Conservation (phyloP, 2,329 filamentous ascomycete species). For the Lachnellula arida region DNA sequence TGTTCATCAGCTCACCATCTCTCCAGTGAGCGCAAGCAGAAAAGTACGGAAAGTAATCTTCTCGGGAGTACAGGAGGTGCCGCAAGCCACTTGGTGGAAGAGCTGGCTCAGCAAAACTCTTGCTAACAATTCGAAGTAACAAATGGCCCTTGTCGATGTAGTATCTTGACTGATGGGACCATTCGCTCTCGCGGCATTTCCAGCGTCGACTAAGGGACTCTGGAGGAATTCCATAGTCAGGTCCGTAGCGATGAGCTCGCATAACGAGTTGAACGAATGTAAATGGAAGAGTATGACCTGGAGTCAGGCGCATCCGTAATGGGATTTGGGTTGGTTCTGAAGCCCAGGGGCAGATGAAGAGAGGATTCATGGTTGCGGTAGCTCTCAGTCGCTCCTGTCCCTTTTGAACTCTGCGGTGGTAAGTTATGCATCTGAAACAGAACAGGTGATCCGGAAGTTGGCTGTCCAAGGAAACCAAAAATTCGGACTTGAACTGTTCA, state of each 20-base stretch:
- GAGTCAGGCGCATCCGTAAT: slow-evolving; percentile 49
- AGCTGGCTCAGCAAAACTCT: slow-evolving; percentile 46
- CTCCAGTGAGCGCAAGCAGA: slow-evolving; percentile 59
- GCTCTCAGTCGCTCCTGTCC: slow-evolving; percentile 51
- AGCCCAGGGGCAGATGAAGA: slow-evolving; percentile 51
- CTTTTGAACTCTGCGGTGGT: slow-evolving; percentile 48
- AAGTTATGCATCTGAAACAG: slow-evolving; percentile 53
- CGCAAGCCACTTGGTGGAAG: slow-evolving; percentile 49
- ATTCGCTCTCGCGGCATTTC: slow-evolving; percentile 43
- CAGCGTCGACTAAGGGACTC: slow-evolving; percentile 48
- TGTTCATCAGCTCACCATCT: slow-evolving; percentile 53
- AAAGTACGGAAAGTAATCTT: slow-evolving; percentile 59
- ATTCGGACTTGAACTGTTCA: slow-evolving; percentile 41
- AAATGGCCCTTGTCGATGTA: slow-evolving; percentile 49
- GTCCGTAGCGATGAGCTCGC: slow-evolving; percentile 43
- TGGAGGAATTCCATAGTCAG: slow-evolving; percentile 42
- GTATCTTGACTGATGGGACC: slow-evolving; percentile 52
- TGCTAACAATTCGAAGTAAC: slow-evolving; percentile 53
- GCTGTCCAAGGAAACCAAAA: slow-evolving; percentile 47
- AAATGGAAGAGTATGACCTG: slow-evolving; percentile 51
- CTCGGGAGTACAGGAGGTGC: slow-evolving; percentile 52
- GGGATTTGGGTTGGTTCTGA: slow-evolving; percentile 42
- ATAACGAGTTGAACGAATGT: slow-evolving; percentile 54
- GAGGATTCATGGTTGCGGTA: slow-evolving; percentile 48
- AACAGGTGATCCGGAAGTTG: slow-evolving; percentile 51